Conservation (phyloP, 352 stramenopile genomes). For the Globisporangium takayamanum region DNA sequence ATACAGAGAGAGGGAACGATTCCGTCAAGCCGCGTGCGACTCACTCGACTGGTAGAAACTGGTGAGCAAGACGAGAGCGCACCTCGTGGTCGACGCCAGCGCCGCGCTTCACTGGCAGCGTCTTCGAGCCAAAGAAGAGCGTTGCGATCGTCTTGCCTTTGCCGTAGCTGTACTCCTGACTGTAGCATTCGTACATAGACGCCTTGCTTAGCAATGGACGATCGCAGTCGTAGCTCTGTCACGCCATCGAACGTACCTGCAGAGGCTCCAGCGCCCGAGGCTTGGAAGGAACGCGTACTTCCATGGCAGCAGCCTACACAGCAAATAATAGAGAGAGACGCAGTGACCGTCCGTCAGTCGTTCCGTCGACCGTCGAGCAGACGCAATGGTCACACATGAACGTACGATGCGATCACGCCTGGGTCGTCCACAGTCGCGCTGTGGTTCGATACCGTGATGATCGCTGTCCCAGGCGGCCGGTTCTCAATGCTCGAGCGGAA, state of each 20-base stretch:
- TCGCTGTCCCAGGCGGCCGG: constrained; percentile 33
- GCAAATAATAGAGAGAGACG: neutral
- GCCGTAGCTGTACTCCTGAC: constrained; percentile 81
- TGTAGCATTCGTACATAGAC: constrained; percentile 10
- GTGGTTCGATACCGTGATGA: constrained; percentile 86
- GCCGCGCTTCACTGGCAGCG: constrained; percentile 65
- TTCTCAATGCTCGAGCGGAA: constrained; percentile 35
- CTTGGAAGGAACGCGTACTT: constrained; percentile 40
- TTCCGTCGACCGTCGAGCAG: neutral
- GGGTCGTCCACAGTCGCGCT: constrained; percentile 80
- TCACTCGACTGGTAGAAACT: too few relatives aligned
- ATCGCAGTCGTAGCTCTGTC: neutral
- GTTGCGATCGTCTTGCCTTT: constrained; percentile 44
- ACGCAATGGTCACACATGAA: neutral
- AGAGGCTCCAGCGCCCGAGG: constrained; percentile 64
- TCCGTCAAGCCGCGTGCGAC: neutral
- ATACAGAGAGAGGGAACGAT: neutral
- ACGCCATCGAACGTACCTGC: constrained; percentile 29
- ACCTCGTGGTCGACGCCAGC: constrained; percentile 66
- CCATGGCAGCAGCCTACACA: constrained; percentile 64
- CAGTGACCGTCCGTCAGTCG: neutral
- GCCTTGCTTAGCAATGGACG: neutral
- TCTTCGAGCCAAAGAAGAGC: constrained; percentile 68
- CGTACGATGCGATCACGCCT: constrained; percentile 55
- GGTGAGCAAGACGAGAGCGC: neutral